Evolutionary conservation across 371 early-diverging fungal species (phyloP), one percentile per base, ranked within the genome.

Genomic region (Mucor sp.): DNA sequence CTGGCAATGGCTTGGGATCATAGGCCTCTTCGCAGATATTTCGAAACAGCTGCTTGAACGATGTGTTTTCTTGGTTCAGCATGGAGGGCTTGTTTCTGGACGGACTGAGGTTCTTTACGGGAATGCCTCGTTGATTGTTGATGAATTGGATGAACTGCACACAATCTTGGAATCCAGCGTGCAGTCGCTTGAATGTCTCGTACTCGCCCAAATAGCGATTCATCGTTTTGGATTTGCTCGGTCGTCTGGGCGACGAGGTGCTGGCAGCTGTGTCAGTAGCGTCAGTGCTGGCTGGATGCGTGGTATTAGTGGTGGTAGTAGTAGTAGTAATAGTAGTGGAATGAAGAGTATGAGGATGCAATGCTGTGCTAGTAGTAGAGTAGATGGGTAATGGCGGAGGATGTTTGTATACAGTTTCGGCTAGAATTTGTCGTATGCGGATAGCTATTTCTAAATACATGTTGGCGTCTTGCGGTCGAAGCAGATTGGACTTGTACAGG

Each of bases 151-250:
- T 67, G 14, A 67, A 65, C 0, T 44, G 55, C 1, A 50, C 27
- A 21, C 70, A 32, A 9, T 65, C 56, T 19, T 47, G 69, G 28
- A 80, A 33, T 2, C 66, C 65, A 53, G 59, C 60, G 37, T 78
- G 74, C 17, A 73, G 53, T 21, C 82, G 69, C 25, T 76, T 76
- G 21, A 79, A 79, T 28, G 70, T 74, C 33, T 79, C 80, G 11
- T 69, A 69, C 50, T 82, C 78, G 0, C 60, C 58, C 6, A 50
- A 5, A 56, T 66, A 66, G n/a, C 55, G 55, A 48, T 21, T 37
- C 37, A 37, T 17, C 23, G 5, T 23, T 19, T 55, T 63, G 50
- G 62, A 62, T 55, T 55, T 55, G 37, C n/a, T 25, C 6, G 27
- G 25, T 17, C 28, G 17, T 57, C 43, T 57, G 4, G 41, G 41